phyloP scores from a whole-genome alignment of 2,329 filamentous ascomycete species.

The Nemania diffusa region DNA sequence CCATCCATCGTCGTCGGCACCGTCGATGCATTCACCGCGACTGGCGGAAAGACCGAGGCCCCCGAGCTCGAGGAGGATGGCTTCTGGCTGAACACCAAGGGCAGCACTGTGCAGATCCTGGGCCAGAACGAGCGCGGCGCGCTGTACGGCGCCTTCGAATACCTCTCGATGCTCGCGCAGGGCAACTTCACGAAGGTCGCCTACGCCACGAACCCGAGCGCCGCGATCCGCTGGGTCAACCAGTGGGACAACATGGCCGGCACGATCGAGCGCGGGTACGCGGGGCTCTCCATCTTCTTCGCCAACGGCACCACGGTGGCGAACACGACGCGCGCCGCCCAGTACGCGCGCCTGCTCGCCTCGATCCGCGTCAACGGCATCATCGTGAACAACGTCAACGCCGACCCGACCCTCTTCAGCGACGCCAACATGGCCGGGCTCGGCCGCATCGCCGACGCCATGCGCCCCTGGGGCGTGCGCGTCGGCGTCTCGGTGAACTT shows the following conservation, averaged over 20 bases:
- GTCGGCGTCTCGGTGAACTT: constrained; percentile 76
- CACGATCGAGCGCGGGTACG: constrained; percentile 75
- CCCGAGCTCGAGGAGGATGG: constrained; percentile 65
- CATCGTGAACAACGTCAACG: constrained; percentile 78
- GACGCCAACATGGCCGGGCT: constrained; percentile 69
- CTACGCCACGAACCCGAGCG: constrained; percentile 61
- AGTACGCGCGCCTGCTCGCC: constrained; percentile 73
- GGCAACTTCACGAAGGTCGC: constrained; percentile 59
- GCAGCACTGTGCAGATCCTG: constrained; percentile 64
- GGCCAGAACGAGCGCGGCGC: constrained; percentile 74
- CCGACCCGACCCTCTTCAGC: constrained; percentile 67
- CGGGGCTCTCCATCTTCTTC: constrained; percentile 76
- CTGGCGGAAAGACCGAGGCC: constrained; percentile 49
- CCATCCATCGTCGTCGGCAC: constrained; percentile 62
- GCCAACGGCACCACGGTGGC: constrained; percentile 63
- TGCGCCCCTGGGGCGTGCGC: constrained; percentile 74
- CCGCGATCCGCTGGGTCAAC: constrained; percentile 72
- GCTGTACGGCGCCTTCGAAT: constrained; percentile 76
- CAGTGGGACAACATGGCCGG: constrained; percentile 79
- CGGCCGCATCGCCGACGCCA: constrained; percentile 69
- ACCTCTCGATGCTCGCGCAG: constrained; percentile 67
- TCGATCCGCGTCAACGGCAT: constrained; percentile 74
- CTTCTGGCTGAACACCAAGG: constrained; percentile 66
- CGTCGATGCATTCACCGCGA: constrained; percentile 53
- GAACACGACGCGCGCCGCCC: constrained; percentile 67